Base-by-base conservation (phyloP, 768 basidiomycete species). In the Tricholomella constricta region DNA sequence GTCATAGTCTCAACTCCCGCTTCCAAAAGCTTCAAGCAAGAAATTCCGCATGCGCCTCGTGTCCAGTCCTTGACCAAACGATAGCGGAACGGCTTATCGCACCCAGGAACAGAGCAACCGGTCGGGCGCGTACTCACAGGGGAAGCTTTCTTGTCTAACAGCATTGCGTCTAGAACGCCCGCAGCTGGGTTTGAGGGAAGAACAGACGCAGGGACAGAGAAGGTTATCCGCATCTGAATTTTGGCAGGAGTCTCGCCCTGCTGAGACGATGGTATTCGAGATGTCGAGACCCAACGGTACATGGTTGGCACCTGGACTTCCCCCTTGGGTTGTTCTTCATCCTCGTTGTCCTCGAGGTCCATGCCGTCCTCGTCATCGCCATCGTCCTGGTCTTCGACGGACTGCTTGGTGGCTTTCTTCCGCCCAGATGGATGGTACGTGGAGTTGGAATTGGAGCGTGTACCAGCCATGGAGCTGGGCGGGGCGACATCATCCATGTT, bases 271-370 rank as follows among this genome's bases (percentile, higher is more conserved):
- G 57, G 58, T 10, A 61, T 59, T 46, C 76, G 78, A 19, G 79
- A 70, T 2, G 81, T 84, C 4, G 87, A 89, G 1, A 88, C 68
- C 88, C 88, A 91, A 25, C 88, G 79, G 60, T 84, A 89, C 82
- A 82, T 85, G 4, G 77, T 81, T 2, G 89, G 77, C 37, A 67
- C 62, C 52, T 57, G 60, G 0, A 61, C 52, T 19, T 59, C 65
- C 22, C 65, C 69, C 15, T 64, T 71, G 46, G 62, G 56, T 17
- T 65, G 62, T 37, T 66, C 72, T 34, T 71, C 70, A 6, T 62
- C 67, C 7, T 58, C 72, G 20, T 74, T 78, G 6, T 69, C 72
- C 51, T 70, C 72, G 14, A 65, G 72, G 2, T 68, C 72, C 20
- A 73, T 75, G 1, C 68, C 76, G 1, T 65, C 69, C 0, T 71